phyloP scores from a whole-genome alignment of 2,329 filamentous ascomycete genomes.

The Trichoderma semiorbis region DNA sequence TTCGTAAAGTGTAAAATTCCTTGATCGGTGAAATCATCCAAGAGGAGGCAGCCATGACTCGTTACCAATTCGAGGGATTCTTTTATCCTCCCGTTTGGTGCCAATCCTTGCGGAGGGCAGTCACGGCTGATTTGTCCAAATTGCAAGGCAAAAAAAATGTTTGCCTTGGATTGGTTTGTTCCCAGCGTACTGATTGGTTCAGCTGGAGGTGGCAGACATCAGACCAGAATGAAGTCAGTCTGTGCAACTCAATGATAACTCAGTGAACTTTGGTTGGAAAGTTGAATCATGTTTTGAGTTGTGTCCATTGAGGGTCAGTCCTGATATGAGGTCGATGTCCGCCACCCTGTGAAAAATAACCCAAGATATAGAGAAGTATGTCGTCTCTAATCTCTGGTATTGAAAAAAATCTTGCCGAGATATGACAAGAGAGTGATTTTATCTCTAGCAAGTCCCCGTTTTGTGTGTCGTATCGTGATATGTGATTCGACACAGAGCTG shows the following conservation, averaged over 20 bases:
- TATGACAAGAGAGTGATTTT: background rate
- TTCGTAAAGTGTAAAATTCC: background rate
- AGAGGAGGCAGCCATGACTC: constrained; percentile 10
- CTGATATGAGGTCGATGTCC: background rate
- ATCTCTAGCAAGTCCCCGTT: constrained; percentile 1
- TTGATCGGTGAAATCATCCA: constrained; percentile 4
- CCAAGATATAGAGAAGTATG: background rate
- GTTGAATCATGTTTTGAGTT: background rate
- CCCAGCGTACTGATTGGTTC: background rate
- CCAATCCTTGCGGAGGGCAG: constrained; percentile 11
- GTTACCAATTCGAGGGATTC: constrained; percentile 16
- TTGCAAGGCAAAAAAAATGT: background rate
- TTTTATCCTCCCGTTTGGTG: constrained; percentile 12
- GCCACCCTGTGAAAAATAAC: background rate
- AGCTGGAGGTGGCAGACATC: background rate
- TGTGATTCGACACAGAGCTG: background rate
- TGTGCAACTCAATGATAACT: background rate
- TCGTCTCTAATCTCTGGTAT: background rate
- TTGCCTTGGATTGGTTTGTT: background rate
- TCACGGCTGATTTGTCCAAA: constrained; percentile 6
- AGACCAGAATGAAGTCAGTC: background rate
- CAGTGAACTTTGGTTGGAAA: background rate
- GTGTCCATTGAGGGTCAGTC: background rate
- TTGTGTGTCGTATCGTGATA: background rate
- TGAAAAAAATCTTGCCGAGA: background rate